Evolutionary conservation across 2,329 filamentous ascomycete genomes (phyloP), one percentile per base, ranked within the genome.

Genomic region (Pseudogymnoascus sp.): DNA sequence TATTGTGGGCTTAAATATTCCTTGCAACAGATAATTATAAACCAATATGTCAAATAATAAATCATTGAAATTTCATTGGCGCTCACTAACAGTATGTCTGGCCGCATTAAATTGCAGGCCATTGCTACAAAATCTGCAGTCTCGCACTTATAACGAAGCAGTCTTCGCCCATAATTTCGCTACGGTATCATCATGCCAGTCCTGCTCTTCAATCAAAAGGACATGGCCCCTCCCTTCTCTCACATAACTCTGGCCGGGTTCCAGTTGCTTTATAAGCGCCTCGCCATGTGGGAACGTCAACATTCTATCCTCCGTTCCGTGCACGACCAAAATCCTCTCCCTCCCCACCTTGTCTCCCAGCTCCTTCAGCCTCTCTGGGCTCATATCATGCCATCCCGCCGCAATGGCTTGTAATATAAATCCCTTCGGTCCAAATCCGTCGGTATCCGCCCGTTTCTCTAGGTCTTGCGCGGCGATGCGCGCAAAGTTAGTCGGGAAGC

Each of bases 391-490:
- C 83, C 90, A 90, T 0, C 85, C 89, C 0, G 88, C 90, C 0
- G 91, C 92, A 59, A 91, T 78, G 2, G 90, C 82, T 77, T 96
- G 92, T 67, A 90, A 78, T 33, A 94, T 71, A 73, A 94, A 91
- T 1, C 89, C 90, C 33, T 78, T 79, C 55, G 79, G 80, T 3
- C 82, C 84, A 72, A 91, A 93, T 5, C 78, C 78, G 0, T 79
- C 76, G 0, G 80, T 76, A 63, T 89, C 80, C 13, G 79, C 75
- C 15, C 88, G 81, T 77, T 96, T 96, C 70, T 78, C 79, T 65
- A 95, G 74, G 74, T 96, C 91, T 67, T 88, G 85, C 0, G 92
- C 91, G 27, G 89, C 87, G 70, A 92, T 93, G 4, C 92, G 87
- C 76, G 94, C 89, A 63, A 86, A 91, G 71, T 93, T 94, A 60